A percentile compares a stretch with the other conserved stretches of the same genome.
phyloP scores from a whole-genome alignment of 257 asterid genomes.

The Nicotiana tomentosiformis region DNA sequence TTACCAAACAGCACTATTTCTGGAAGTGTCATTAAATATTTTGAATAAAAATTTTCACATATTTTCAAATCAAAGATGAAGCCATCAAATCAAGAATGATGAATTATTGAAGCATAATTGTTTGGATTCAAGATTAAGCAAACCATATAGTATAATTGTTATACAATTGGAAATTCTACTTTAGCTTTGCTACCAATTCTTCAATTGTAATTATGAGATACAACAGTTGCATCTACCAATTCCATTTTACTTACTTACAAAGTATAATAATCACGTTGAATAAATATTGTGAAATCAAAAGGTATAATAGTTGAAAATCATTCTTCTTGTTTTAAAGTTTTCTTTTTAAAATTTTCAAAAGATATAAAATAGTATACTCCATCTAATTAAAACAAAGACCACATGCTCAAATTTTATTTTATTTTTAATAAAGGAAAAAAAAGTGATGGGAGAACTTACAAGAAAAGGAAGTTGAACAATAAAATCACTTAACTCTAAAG shows the following conservation, averaged over 20 bases:
- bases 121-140: neutral
- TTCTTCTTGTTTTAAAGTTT: neutral
- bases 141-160: neutral
- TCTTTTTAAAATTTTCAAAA: neutral
- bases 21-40: neutral
- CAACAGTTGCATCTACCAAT: neutral
- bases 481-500: neutral
- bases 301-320: neutral
- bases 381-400: neutral
- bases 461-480: neutral
- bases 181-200: neutral
- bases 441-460: neutral
- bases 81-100: neutral
- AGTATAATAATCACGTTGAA: neutral
- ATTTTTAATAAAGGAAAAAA: neutral
- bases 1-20: neutral
- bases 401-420: neutral
- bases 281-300: neutral
- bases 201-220: neutral
- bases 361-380: too few species aligned
- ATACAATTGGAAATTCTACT: neutral
- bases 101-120: neutral
- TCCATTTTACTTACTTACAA: neutral
- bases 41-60: neutral
- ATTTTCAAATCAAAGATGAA: neutral